These are phyloP conservation scores for Pseudonectria buxi DNA, from an alignment of 2,329 filamentous ascomycete species.

Conservation along the genomic window DNA sequence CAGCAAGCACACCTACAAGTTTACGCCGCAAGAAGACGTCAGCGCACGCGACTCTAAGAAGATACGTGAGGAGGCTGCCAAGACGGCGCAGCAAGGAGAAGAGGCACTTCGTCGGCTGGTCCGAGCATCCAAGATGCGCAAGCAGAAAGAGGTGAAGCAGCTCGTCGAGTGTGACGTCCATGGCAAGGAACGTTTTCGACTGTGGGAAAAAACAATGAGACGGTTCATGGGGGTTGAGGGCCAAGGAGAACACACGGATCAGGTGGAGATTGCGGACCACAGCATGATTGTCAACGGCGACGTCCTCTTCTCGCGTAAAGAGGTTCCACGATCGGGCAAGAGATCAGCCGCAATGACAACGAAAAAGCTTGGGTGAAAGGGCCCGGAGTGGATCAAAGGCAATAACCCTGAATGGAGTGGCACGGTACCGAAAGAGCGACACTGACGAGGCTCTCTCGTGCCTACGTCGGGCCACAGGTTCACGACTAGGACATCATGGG, in stretches of 20 bases:
- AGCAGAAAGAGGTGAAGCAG: constrained; percentile 56
- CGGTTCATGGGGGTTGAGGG: constrained; percentile 38
- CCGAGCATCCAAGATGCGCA: constrained; percentile 56
- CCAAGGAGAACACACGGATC: constrained; percentile 27
- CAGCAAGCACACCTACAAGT: constrained; percentile 57
- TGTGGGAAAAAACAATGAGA: constrained; percentile 57
- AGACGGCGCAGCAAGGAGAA: constrained; percentile 55
- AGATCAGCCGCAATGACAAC: constrained; percentile 24
- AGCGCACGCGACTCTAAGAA: constrained; percentile 46
- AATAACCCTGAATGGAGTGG: not conserved
- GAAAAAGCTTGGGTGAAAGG: constrained; percentile 15
- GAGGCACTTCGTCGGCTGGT: constrained; percentile 54
- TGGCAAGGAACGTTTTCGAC: constrained; percentile 48
- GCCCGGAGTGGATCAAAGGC: not conserved
- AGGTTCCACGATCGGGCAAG: constrained; percentile 42
- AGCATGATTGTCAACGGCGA: constrained; percentile 60
- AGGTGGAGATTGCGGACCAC: constrained; percentile 51
- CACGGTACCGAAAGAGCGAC: too few species aligned
- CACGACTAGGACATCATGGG: too few species aligned
- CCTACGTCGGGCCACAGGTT: too few species aligned
- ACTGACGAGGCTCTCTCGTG: too few species aligned
- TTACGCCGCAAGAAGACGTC: constrained; percentile 46
- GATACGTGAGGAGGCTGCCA: constrained; percentile 52
- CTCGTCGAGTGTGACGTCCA: constrained; percentile 46
- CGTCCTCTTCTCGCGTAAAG: constrained; percentile 45